Evolutionary conservation across 148 eudicot genomes (phyloP), one percentile per base, ranked within the genome.

Genomic region (Persicaria maculosa): DNA sequence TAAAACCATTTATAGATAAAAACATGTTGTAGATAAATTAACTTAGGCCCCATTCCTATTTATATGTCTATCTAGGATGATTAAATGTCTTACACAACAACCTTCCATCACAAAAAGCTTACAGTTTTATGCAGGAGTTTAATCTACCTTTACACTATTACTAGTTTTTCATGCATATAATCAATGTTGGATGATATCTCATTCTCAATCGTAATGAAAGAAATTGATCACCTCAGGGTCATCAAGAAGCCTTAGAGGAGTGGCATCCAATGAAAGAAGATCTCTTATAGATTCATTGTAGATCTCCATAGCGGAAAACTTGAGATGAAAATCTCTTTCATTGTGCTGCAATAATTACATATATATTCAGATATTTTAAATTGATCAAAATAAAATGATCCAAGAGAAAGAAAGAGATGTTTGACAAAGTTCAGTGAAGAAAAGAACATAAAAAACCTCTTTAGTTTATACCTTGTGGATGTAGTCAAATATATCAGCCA

Each of bases 261-360:
- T 84, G 77, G 75, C 53, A 80, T 96, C 97, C 16, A 79, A 14
- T 45, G 90, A 87, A 46, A 96, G 86, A 76, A 96, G 95, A 79
- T 96, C 99, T 47, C 97, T 84, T 7, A 96, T 95, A 44, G 92
- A 90, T 86, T 96, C 99, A 76, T 96, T 96, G 80, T 96, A 96
- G 73, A 96, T 96, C 81, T 96, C 99, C 94, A 96, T 83, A 25
- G 99, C 97, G 75, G 94, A 90, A 80, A 96, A 92, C 84, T 89
- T 90, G 81, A 96, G 73, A 52, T 74, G 75, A 77, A 88, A 96
- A 72, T 89, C 92, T 86, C 99, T 84, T 74, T 92, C 97, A 59
- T 73, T 74, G 73, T 90, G 97, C 99, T 96, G 77, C 82, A 88
- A 73, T 4, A 25, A 72, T 17, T 73, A 22, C 72, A 77, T 57